phyloP scores from a whole-genome alignment of 2,329 filamentous ascomycete species.

The Colletotrichum liaoningense region DNA sequence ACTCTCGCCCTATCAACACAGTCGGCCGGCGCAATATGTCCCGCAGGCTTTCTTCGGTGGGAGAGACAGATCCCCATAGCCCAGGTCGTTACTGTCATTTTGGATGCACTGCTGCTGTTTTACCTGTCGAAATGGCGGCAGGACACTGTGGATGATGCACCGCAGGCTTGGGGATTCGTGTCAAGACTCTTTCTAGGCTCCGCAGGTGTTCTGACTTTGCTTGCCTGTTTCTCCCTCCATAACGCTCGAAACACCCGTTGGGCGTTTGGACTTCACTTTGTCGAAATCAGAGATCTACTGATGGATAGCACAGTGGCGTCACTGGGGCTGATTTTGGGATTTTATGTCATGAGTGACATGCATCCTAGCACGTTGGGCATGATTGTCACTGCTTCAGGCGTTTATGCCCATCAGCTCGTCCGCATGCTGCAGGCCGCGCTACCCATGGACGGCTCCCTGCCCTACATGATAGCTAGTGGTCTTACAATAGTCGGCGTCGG shows the following conservation, averaged over 20 bases:
- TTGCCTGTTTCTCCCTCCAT: constrained; percentile 44
- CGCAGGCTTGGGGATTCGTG: constrained; percentile 38
- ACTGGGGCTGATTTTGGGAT: constrained; percentile 39
- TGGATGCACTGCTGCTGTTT: constrained; percentile 46
- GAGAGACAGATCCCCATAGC: constrained; percentile 45
- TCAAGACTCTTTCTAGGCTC: constrained; percentile 40
- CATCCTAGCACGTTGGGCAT: constrained; percentile 43
- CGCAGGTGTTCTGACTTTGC: constrained; percentile 39
- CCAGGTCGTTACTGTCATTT: constrained; percentile 41
- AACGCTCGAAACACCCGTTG: constrained; percentile 42
- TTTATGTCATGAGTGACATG: constrained; percentile 43
- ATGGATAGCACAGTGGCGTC: constrained; percentile 43
- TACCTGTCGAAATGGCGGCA: constrained; percentile 42
- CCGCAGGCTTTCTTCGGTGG: constrained; percentile 37
- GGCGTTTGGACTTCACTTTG: constrained; percentile 44
- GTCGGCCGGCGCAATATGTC: constrained; percentile 45
- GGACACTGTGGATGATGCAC: constrained; percentile 38
- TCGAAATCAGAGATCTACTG: constrained; percentile 44
- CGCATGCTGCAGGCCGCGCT: constrained; percentile 12
- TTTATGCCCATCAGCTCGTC: constrained; percentile 40
- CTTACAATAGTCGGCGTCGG: constrained; percentile 32
- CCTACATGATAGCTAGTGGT: constrained; percentile 12
- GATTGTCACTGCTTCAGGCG: constrained; percentile 38
- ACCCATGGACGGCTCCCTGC: constrained; percentile 11
- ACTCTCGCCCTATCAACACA: constrained; percentile 42